Evolutionary conservation across 257 asterid genomes (phyloP), one percentile per base, ranked within the genome.

Genomic region (Coffea canephora): DNA sequence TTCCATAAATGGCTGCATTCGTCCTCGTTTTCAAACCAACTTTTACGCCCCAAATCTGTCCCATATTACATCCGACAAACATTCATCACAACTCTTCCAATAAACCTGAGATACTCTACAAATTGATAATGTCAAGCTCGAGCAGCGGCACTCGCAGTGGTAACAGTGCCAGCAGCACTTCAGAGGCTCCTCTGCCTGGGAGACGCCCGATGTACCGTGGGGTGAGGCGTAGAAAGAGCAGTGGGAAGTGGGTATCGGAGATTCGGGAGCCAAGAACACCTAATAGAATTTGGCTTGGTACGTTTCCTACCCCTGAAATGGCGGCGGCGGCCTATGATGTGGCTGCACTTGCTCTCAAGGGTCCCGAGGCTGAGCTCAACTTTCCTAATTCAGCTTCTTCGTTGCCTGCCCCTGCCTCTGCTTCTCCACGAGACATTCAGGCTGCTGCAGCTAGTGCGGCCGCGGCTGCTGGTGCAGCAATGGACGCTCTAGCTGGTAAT

Each of bases 371-470:
- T 4, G 69, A 49, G 8, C 85, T 88, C 57, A 89, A 88, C 71
- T 86, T 88, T 62, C 89, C 89, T 0, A 74, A 73, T 14, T 78
- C 85, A 0, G 84, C 82, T 27, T 41, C 52, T 86, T 91, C 89
- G 2, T 68, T 89, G 31, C 97, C 97, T 1, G 85, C 86, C 34
- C 97, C 97, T 0, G 89, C 90, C 11, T 82, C 97, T 43, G 27
- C 85, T 68, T 84, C 94, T 8, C 87, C 93, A 0, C 71, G 77
- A 0, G 96, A 91, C 80, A 91, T 92, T 31, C 93, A 89, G 89
- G 88, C 89, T 0, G 96, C 97, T 0, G 97, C 97, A 0, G 91
- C 96, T 39, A 85, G 88, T 27, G 96, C 96, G 0, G 96, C 96
- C 0, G 84, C 93, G 0, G 94, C 97, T 0, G 87, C 86, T 4